Base-by-base conservation (phyloP, 805 yeast genomes). In the Cyberlindnera maclurae region DNA sequence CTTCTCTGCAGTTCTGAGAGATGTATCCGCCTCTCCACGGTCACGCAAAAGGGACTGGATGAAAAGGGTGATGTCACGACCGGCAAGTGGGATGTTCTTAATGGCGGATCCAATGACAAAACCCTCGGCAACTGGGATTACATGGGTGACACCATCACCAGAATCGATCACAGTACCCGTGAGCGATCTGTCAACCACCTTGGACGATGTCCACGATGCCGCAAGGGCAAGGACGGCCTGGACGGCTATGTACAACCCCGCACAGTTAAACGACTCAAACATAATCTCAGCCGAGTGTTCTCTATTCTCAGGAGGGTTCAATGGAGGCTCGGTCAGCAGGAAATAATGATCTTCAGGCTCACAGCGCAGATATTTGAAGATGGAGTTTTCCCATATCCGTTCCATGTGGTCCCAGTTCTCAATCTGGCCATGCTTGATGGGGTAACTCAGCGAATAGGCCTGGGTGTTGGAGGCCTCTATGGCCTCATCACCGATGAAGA, bases 341-440 rank as follows among this genome's bases (percentile, higher is more conserved):
- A 93, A 93, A 59, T 86, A 88, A 58, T 93, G 99, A 64, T 93
- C 99, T 62, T 93, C 99, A 12, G 99, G 99, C 65, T 93, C 98
- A 60, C 97, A 87, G 62, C 96, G 79, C 52, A 93, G 73, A 60
- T 93, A 93, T 66, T 93, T 90, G 70, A 93, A 93, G 56, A 93
- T 89, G 34, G 96, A 86, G 55, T 85, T 84, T 58, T 93, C 97
- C 98, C 98, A 93, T 63, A 88, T 90, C 59, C 98, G 75, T 64
- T 93, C 98, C 98, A 93, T 93, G 59, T 93, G 97, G 66, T 93
- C 98, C 98, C 98, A 93, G 62, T 93, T 87, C 63, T 93, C 98
- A 46, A 93, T 83, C 68, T 93, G 98, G 18, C 98, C 98, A 58
- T 93, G 98, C 62, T 88, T 82, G 44, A 93, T 88, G 15, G 98